Evolutionary conservation across 78 protist species (phyloP).

Genomic region (Diacronema lutheri): DNA sequence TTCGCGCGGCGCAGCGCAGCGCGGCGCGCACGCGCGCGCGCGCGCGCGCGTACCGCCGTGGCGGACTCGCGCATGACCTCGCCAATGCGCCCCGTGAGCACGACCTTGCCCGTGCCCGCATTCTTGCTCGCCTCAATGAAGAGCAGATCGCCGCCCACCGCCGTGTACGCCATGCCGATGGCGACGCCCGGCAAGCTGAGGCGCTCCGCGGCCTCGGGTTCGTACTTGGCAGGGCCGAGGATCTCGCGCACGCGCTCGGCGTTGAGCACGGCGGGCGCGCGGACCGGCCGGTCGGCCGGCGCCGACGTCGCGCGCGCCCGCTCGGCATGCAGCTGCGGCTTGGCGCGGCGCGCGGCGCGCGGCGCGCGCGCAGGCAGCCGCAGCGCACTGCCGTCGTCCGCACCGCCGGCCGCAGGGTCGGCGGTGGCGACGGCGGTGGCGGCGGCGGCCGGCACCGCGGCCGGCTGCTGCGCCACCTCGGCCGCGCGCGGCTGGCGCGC

Average conservation of each 20-base stretch:
- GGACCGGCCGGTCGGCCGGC: no score
- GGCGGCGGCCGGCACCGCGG: neutral
- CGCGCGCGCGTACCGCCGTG: constrained; percentile 65
- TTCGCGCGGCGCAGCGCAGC: neutral
- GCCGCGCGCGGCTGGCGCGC: neutral
- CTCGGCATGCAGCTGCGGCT: no score
- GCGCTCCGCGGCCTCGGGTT: neutral
- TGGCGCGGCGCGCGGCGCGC: no score
- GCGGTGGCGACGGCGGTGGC: neutral
- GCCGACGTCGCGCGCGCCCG: no score
- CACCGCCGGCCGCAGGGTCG: no score
- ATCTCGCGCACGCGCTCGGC: neutral
- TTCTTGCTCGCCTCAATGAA: constrained; percentile 60
- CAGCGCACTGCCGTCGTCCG: no score
- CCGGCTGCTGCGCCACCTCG: neutral
- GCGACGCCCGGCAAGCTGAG: constrained; percentile 49
- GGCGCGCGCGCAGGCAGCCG: no score
- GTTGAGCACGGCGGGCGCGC: no score
- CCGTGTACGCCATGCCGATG: constrained; percentile 85
- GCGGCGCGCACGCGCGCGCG: neutral
- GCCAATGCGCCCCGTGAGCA: constrained; percentile 52
- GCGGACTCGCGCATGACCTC: constrained; percentile 89
- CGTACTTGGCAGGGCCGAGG: constrained; percentile 5
- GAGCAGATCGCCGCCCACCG: constrained; percentile 74
- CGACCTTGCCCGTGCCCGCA: neutral